Percentiles rank a stretch among this genome's conserved stretches.
Evolutionary conservation across 768 basidiomycete species (phyloP).

Genomic region (Cyclocybe aegerita): DNA sequence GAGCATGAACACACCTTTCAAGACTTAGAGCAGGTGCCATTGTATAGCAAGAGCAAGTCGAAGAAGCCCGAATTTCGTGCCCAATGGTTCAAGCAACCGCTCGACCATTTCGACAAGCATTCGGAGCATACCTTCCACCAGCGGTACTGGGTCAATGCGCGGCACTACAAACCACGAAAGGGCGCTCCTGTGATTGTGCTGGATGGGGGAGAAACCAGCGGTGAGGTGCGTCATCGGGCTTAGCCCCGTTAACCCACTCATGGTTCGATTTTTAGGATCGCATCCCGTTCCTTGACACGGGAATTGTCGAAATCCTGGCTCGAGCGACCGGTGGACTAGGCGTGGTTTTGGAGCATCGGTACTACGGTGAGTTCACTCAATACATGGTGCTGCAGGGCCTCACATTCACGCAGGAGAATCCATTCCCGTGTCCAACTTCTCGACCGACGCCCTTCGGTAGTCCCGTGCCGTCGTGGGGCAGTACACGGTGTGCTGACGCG

Average conservation of each 20-base stretch:
- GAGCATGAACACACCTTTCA: slow-evolving; percentile 2
- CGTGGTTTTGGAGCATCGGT: slow-evolving; percentile 90
- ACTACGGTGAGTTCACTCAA: slow-evolving; percentile 59
- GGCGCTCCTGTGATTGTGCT: slow-evolving; percentile 86
- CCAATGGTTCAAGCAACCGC: slow-evolving; percentile 78
- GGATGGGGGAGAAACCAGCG: slow-evolving; percentile 93
- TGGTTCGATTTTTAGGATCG: slow-evolving; percentile 32
- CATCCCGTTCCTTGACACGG: slow-evolving; percentile 65
- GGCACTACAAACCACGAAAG: slow-evolving; percentile 69
- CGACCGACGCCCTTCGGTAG: slow-evolving; percentile 80
- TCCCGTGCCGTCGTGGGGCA: slow-evolving; percentile 1
- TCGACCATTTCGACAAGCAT: slow-evolving; percentile 73
- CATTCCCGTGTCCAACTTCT: slow-evolving; percentile 71
- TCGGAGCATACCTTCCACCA: slow-evolving; percentile 71
- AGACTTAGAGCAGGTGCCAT: background rate
- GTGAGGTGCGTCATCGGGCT: slow-evolving; percentile 44
- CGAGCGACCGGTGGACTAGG: slow-evolving; percentile 86
- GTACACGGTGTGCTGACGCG: background rate
- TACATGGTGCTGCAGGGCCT: background rate
- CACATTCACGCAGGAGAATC: slow-evolving; percentile 55
- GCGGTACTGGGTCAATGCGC: slow-evolving; percentile 89
- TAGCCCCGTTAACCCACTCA: background rate
- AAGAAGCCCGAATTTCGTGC: slow-evolving; percentile 45
- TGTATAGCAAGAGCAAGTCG: slow-evolving; percentile 6
- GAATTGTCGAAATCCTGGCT: slow-evolving; percentile 85